Conservation (phyloP, 768 basidiomycete species). For the Pleurotus sapidus region DNA sequence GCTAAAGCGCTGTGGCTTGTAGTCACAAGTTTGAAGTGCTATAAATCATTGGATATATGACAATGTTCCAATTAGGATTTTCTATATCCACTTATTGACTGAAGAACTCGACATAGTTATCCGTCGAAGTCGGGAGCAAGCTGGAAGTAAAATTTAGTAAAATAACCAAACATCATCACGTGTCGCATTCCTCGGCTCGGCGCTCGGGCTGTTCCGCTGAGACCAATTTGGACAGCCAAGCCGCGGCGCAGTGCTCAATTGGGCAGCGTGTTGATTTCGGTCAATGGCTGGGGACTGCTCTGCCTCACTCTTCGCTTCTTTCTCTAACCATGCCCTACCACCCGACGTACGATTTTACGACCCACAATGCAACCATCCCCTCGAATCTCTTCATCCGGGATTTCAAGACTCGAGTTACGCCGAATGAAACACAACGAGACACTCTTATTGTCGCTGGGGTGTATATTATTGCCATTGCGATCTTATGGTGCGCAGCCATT, state of each 20-base stretch:
- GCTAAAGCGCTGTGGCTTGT: no score
- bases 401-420: constrained; percentile 46
- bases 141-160: no score
- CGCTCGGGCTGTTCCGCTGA: no score
- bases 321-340: constrained; percentile 17
- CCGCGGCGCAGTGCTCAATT: background rate
- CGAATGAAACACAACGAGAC: constrained; percentile 67
- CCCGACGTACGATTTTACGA: constrained; percentile 11
- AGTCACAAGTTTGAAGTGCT: no score
- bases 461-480: constrained; percentile 73
- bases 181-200: no score
- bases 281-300: background rate
- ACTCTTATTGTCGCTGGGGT: constrained; percentile 80
- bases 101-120: no score
- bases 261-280: constrained; percentile 5
- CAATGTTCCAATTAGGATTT: no score
- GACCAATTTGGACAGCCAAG: no score
- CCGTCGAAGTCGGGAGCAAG: no score
- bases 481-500: constrained; percentile 62
- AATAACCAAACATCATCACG: no score
- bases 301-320: background rate
- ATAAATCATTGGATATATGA: no score
- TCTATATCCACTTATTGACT: no score
- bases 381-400: constrained; percentile 31
- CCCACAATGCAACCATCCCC: constrained; percentile 9